Conservation (phyloP, 2,329 filamentous ascomycete genomes). For the Clarireedia paspali region DNA sequence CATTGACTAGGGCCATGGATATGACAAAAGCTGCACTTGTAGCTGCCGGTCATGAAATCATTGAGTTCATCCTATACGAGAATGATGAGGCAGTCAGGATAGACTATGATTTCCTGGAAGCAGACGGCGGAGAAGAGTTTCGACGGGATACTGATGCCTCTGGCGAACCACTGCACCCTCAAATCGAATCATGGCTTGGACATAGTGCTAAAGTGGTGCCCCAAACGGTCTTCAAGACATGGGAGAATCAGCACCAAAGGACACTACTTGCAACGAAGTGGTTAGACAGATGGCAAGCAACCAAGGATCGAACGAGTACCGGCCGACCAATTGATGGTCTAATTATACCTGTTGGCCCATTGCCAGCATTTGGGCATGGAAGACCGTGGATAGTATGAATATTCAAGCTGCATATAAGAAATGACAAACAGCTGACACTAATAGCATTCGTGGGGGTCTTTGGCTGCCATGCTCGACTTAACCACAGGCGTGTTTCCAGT, state of each 20-base stretch:
- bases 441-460: constrained; percentile 9
- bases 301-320: constrained; percentile 1
- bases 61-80: neutral
- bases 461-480: constrained; percentile 15
- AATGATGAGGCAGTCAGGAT: neutral
- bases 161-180: constrained; percentile 19
- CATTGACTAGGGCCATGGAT: neutral
- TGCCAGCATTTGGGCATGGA: constrained; percentile 10
- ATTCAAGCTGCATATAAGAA: neutral
- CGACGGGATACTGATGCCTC: constrained; percentile 19
- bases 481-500: constrained; percentile 23
- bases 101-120: constrained; percentile 1
- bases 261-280: constrained; percentile 16
- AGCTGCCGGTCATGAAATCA: neutral
- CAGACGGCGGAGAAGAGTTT: constrained; percentile 14
- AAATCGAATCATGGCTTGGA: constrained; percentile 18
- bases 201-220: constrained; percentile 13
- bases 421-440: neutral
- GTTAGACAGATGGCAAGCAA: constrained; percentile 20
- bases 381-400: constrained; percentile 1
- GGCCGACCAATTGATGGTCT: constrained; percentile 12
- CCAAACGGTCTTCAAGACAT: constrained; percentile 20
- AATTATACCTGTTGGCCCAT: constrained; percentile 11
- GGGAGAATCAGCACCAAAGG: constrained; percentile 21
- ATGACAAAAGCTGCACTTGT: neutral